Conservation (phyloP, 768 basidiomycete genomes). For the Coprinopsis cinerea region DNA sequence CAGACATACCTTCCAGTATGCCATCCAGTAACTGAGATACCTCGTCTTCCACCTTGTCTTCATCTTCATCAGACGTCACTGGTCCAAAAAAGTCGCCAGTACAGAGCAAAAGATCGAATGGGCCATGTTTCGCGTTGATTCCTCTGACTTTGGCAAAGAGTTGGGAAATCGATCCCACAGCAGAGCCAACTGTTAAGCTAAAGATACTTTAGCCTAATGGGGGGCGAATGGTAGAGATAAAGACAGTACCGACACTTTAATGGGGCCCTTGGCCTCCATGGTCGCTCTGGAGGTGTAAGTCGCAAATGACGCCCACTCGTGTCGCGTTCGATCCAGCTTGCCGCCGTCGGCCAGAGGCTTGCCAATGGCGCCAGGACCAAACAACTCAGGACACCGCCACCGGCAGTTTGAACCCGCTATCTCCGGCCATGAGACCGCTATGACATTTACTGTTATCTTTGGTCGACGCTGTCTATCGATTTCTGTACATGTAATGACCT, state of each 20-base stretch:
- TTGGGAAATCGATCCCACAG: slow-evolving; percentile 65
- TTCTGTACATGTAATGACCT: no score
- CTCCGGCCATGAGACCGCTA: no score
- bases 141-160: slow-evolving; percentile 75
- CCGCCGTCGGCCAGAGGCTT: no score
- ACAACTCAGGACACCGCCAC: no score
- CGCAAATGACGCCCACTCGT: neutral
- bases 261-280: slow-evolving; percentile 13
- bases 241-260: slow-evolving; percentile 15
- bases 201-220: slow-evolving; percentile 3
- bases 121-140: slow-evolving; percentile 89
- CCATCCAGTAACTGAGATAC: slow-evolving; percentile 60
- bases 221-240: neutral
- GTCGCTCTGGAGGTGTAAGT: no score
- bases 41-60: slow-evolving; percentile 43
- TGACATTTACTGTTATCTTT: no score
- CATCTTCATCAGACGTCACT: slow-evolving; percentile 24
- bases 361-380: no score
- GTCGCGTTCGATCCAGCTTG: neutral
- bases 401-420: no score
- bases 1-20: slow-evolving; percentile 50
- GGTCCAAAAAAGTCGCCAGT: slow-evolving; percentile 83
- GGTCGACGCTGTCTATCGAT: no score
- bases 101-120: slow-evolving; percentile 81
- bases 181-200: slow-evolving; percentile 76